These are phyloP conservation scores for Conoideocrella luteorostrata DNA, from an alignment of 2,329 filamentous ascomycete genomes.

Conservation along the genomic window DNA sequence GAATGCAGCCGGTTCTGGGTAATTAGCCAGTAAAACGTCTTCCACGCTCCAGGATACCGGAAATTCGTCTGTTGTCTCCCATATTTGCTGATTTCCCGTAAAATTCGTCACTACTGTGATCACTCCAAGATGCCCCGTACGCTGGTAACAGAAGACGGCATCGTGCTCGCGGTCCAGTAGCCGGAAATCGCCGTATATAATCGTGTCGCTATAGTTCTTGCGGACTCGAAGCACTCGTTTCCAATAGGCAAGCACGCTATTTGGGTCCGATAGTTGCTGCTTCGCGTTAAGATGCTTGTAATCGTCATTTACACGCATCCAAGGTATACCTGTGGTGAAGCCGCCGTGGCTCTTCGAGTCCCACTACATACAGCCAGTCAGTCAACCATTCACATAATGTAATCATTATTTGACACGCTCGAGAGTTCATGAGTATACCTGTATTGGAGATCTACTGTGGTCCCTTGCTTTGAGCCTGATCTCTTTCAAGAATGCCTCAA, in stretches of 20 bases:
- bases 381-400: too few relatives aligned
- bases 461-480: constrained; percentile 26
- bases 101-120: neutral
- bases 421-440: constrained; percentile 17
- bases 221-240: constrained; percentile 12
- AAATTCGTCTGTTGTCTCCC: neutral
- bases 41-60: neutral
- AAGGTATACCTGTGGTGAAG: constrained; percentile 19
- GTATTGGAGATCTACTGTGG: constrained; percentile 25
- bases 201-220: constrained; percentile 13
- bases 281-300: constrained; percentile 15
- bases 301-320: constrained; percentile 23
- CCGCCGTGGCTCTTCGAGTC: constrained; percentile 41
- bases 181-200: constrained; percentile 15
- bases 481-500: constrained; percentile 33
- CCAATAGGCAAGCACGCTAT: constrained; percentile 17
- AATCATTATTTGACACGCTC: neutral
- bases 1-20: neutral
- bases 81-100: neutral
- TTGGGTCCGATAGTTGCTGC: constrained; percentile 4
- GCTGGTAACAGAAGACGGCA: neutral
- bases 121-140: neutral
- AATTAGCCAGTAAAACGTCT: neutral
- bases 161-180: neutral
- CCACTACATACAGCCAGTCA: too few relatives aligned